Evolutionary conservation across 2,329 filamentous ascomycete genomes (phyloP).

Genomic region (Trichophyton schoenleinii): DNA sequence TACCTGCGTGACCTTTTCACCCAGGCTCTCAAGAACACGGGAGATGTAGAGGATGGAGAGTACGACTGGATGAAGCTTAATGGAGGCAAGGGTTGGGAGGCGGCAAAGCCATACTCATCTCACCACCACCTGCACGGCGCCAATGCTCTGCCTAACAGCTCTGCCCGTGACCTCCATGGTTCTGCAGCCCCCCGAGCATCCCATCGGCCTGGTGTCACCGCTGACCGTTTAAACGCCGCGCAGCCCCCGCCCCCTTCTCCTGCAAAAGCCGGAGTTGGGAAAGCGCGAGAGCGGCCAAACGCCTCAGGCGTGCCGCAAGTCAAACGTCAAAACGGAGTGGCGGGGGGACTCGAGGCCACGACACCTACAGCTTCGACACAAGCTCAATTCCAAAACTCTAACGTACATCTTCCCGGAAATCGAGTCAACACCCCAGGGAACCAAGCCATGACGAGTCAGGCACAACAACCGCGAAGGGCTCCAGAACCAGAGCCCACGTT

Average conservation of each 20-base stretch:
- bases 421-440: slow-evolving; percentile 47
- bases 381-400: slow-evolving; percentile 93
- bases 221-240: slow-evolving; percentile 85
- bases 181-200: slow-evolving; percentile 49
- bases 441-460: slow-evolving; percentile 46
- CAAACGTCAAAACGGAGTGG: slow-evolving; percentile 55
- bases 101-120: slow-evolving; percentile 55
- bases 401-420: slow-evolving; percentile 58
- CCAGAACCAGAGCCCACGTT: slow-evolving; percentile 64
- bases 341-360: slow-evolving; percentile 49
- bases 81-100: slow-evolving; percentile 85
- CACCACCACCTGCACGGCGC: slow-evolving; percentile 60
- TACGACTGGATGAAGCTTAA: slow-evolving; percentile 99
- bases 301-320: slow-evolving; percentile 58
- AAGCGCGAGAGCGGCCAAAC: slow-evolving; percentile 61
- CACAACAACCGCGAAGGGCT: slow-evolving; percentile 37
- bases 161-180: slow-evolving; percentile 71
- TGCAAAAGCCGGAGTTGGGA: slow-evolving; percentile 64
- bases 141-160: slow-evolving; percentile 65
- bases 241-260: slow-evolving; percentile 79
- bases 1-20: slow-evolving; percentile 95
- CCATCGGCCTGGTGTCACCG: slow-evolving; percentile 54
- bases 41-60: slow-evolving; percentile 91
- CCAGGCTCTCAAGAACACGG: slow-evolving; percentile 83
- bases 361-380: slow-evolving; percentile 85